phyloP scores from a whole-genome alignment of 129 eudicot genomes.

The Lonicera japonica region DNA sequence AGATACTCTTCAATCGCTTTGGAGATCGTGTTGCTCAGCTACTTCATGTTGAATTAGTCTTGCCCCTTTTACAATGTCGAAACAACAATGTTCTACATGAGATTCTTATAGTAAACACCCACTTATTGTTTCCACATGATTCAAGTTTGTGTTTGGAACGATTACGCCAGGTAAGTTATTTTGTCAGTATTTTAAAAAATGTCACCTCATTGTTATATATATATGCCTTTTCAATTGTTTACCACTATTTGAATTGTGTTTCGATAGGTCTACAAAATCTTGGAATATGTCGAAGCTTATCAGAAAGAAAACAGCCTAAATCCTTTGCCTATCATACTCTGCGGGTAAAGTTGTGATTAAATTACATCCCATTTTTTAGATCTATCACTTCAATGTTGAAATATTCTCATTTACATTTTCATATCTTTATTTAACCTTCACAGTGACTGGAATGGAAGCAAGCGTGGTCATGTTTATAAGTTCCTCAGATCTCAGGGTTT shows the following conservation, averaged over 20 bases:
- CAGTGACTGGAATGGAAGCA: slow-evolving; percentile 99
- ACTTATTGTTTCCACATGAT: slow-evolving; percentile 75
- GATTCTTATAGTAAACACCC: slow-evolving; percentile 76
- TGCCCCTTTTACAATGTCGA: slow-evolving; percentile 38
- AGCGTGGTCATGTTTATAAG: slow-evolving; percentile 88
- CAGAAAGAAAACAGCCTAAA: slow-evolving; percentile 81
- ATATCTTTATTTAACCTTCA: neutral
- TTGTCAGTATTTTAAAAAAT: neutral
- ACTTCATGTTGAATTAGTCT: slow-evolving; percentile 54
- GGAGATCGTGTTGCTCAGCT: slow-evolving; percentile 95
- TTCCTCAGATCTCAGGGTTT: slow-evolving; percentile 94
- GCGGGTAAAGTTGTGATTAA: slow-evolving; percentile 60
- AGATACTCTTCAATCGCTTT: slow-evolving; percentile 64
- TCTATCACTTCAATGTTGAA: neutral
- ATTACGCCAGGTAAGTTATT: slow-evolving; percentile 61
- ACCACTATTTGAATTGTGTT: neutral
- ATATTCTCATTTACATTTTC: neutral
- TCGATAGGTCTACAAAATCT: slow-evolving; percentile 75
- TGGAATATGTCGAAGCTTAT: slow-evolving; percentile 74
- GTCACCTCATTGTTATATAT: neutral
- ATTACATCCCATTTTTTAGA: neutral
- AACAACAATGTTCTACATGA: slow-evolving; percentile 49
- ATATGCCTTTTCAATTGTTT: neutral
- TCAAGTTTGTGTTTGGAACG: slow-evolving; percentile 81
- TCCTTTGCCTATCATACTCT: slow-evolving; percentile 83